These are phyloP conservation scores for Hygrophila difformis DNA, from an alignment of 257 asterid genomes.

Conservation along the genomic window DNA sequence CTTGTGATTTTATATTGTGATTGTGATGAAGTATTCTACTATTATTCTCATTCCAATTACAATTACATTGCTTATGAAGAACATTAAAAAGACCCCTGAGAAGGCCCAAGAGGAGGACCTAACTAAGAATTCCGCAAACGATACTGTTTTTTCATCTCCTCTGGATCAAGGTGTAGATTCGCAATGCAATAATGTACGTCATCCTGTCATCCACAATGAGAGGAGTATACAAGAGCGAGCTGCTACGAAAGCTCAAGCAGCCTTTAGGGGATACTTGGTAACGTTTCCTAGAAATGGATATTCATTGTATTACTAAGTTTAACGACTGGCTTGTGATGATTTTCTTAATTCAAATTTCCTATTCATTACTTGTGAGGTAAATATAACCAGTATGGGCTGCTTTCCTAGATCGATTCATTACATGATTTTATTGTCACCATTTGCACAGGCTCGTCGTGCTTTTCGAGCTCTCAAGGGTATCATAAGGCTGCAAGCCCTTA, in stretches of 20 bases:
- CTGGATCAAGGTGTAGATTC: constrained; percentile 31
- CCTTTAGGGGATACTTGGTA: constrained; percentile 85
- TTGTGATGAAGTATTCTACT: not conserved
- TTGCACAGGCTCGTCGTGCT: constrained; percentile 81
- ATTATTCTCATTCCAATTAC: constrained; percentile 8
- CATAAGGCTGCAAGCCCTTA: constrained; percentile 89
- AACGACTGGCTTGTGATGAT: not conserved
- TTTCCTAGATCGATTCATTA: too few relatives aligned
- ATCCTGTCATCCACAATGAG: constrained; percentile 36
- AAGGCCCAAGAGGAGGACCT: constrained; percentile 34
- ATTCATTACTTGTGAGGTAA: too few relatives aligned
- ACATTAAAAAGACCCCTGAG: constrained; percentile 26
- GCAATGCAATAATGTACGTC: constrained; percentile 17
- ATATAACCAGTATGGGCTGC: too few relatives aligned
- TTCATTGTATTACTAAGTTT: constrained; percentile 4
- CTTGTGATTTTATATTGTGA: not conserved
- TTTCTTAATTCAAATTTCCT: too few relatives aligned
- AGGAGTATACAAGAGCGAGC: constrained; percentile 46
- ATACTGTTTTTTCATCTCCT: constrained; percentile 23
- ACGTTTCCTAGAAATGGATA: constrained; percentile 12
- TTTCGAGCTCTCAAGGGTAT: constrained; percentile 85
- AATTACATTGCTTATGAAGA: constrained; percentile 31
- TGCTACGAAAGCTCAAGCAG: constrained; percentile 73
- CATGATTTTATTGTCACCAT: constrained; percentile 1
- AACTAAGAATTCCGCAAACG: constrained; percentile 32